phyloP scores from a whole-genome alignment of 352 stramenopile genomes.

The Globisporangium irregulare region DNA sequence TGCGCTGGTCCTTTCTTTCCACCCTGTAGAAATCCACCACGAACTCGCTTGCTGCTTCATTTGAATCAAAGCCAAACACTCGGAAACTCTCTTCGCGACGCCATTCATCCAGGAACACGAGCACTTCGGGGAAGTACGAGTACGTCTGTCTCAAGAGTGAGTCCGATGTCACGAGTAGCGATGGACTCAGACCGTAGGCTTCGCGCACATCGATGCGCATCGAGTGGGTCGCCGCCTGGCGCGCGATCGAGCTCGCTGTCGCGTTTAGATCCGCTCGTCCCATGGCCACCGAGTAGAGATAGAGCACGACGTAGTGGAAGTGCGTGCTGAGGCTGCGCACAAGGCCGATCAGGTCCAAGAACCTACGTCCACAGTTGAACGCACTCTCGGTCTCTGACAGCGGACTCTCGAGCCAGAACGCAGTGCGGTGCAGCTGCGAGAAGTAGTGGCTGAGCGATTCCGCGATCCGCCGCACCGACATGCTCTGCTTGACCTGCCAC shows the following conservation, averaged over 20 bases:
- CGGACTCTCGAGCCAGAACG: slow-evolving; percentile 25
- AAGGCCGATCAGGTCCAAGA: slow-evolving; percentile 24
- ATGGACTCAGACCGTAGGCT: slow-evolving; percentile 9
- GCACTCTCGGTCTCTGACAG: slow-evolving; percentile 12
- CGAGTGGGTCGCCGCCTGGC: slow-evolving; percentile 6
- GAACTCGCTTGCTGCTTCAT: slow-evolving; percentile 14
- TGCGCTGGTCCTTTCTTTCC: slow-evolving; percentile 1
- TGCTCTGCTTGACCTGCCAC: slow-evolving; percentile 24
- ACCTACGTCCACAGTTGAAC: slow-evolving; percentile 26
- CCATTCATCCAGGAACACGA: slow-evolving; percentile 68
- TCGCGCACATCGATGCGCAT: slow-evolving; percentile 1
- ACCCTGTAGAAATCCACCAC: slow-evolving; percentile 2
- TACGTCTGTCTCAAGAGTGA: slow-evolving; percentile 54
- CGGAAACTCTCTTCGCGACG: slow-evolving; percentile 36
- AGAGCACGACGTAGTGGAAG: slow-evolving; percentile 43
- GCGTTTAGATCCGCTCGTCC: slow-evolving; percentile 18
- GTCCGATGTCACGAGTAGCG: neutral
- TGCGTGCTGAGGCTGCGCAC: slow-evolving; percentile 27
- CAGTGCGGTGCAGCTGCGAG: slow-evolving; percentile 20
- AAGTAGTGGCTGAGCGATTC: slow-evolving; percentile 26
- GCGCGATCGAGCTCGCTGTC: slow-evolving; percentile 6
- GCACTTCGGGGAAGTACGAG: slow-evolving; percentile 65
- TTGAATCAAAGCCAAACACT: slow-evolving; percentile 28
- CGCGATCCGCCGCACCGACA: slow-evolving; percentile 20
- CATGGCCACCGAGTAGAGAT: slow-evolving; percentile 47